phyloP scores from a whole-genome alignment of 495 filamentous ascomycete species.

The Aspergillus incahuasiensis region DNA sequence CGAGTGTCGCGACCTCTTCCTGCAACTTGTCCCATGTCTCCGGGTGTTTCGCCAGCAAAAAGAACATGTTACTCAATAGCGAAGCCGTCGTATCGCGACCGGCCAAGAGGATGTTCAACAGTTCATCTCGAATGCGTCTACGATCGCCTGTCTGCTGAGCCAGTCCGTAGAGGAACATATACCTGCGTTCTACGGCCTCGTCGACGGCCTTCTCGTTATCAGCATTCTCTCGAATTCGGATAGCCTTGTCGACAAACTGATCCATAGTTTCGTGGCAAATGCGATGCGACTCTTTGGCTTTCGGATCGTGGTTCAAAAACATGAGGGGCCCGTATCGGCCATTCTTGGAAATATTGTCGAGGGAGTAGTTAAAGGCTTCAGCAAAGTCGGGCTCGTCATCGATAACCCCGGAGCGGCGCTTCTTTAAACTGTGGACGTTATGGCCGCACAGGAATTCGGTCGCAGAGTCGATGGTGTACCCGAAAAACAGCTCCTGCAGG shows the following conservation, averaged over 20 bases:
- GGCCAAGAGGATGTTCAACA: conserved; percentile 45
- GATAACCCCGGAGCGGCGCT: conserved; percentile 2
- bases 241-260: conserved; percentile 14
- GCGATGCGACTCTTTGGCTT: conserved; percentile 8
- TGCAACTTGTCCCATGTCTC: conserved; percentile 38
- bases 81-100: conserved; percentile 60
- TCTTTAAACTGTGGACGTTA: conserved; percentile 22
- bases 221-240: conserved; percentile 8
- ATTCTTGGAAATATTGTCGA: conserved; percentile 21
- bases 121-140: conserved; percentile 9
- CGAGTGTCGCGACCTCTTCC: conserved; percentile 44
- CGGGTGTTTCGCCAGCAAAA: conserved; percentile 48
- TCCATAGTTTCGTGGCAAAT: conserved; percentile 13
- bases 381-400: conserved; percentile 19
- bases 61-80: conserved; percentile 54
- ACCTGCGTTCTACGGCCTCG: neutral
- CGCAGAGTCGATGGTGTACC: conserved; percentile 54
- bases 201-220: conserved; percentile 8
- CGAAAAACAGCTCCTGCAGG: conserved; percentile 48
- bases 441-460: conserved; percentile 57
- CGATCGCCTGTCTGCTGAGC: conserved; percentile 14
- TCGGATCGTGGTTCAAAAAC: conserved; percentile 5
- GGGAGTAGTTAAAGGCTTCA: conserved; percentile 43
- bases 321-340: conserved; percentile 7
- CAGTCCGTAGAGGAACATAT: conserved; percentile 15